A percentile compares a stretch with the other conserved stretches of the same genome.
These are phyloP conservation scores for Fulvia fulva DNA, from an alignment of 2,329 filamentous ascomycete genomes.

Conservation along the genomic window DNA sequence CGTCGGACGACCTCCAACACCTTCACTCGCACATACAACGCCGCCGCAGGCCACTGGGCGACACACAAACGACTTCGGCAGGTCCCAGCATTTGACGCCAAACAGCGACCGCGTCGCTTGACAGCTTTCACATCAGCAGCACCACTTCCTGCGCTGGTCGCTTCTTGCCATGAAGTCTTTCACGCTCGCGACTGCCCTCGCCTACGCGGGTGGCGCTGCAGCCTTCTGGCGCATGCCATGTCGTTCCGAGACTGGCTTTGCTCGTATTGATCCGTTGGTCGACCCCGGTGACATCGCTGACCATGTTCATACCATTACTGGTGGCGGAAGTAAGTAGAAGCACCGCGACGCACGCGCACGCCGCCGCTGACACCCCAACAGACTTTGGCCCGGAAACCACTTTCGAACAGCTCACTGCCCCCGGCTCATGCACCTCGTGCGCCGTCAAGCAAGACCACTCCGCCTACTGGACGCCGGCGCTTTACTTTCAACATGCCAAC, in stretches of 20 bases:
- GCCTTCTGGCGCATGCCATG: constrained; percentile 93
- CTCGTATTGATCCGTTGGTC: constrained; percentile 74
- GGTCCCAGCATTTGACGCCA: too few relatives aligned
- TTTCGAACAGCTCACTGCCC: constrained; percentile 55
- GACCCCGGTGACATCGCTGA: constrained; percentile 54
- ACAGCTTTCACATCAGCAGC: too few relatives aligned
- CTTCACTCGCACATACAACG: constrained; percentile 1
- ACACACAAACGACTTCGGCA: constrained; percentile 14
- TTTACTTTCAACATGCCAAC: constrained; percentile 73
- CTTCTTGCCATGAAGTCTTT: constrained; percentile 29
- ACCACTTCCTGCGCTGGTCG: too few relatives aligned
- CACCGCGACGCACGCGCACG: not conserved
- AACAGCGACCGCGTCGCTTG: not conserved
- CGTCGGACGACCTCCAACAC: constrained; percentile 4
- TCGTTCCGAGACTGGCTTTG: constrained; percentile 63
- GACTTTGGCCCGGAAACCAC: constrained; percentile 61
- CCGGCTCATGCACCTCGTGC: constrained; percentile 82
- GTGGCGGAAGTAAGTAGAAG: constrained; percentile 64
- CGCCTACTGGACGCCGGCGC: constrained; percentile 74
- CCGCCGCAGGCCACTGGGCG: constrained; percentile 8
- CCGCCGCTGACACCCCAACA: constrained; percentile 35
- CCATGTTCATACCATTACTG: constrained; percentile 73
- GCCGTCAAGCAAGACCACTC: constrained; percentile 76
- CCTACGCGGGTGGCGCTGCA: constrained; percentile 29
- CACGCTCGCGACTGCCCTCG: constrained; percentile 23